These are phyloP conservation scores for Leptographium wingfieldii DNA, from an alignment of 2,329 filamentous ascomycete genomes.

Conservation along the genomic window DNA sequence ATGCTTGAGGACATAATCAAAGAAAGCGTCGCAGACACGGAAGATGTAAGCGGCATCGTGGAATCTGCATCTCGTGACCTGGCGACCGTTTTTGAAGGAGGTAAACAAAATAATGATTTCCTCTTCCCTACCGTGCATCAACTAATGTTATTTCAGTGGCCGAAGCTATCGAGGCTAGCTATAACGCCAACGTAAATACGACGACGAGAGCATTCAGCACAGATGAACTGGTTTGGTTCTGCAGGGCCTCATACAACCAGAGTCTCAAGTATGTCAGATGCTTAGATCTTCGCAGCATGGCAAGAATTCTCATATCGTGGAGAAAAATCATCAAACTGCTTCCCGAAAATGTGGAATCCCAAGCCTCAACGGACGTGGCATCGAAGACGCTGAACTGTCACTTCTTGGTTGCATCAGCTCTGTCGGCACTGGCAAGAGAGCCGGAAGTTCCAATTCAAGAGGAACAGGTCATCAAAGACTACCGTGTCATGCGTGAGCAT, in stretches of 20 bases:
- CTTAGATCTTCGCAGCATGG: constrained; percentile 40
- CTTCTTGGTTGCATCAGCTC: constrained; percentile 47
- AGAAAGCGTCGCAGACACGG: constrained; percentile 4
- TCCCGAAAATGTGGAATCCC: constrained; percentile 29
- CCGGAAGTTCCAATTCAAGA: constrained; percentile 29
- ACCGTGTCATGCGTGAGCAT: constrained; percentile 47
- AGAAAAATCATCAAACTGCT: constrained; percentile 39
- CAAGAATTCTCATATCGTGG: constrained; percentile 44
- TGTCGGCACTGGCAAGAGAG: constrained; percentile 36
- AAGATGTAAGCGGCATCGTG: not conserved
- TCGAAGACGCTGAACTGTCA: constrained; percentile 54
- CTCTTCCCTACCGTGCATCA: not conserved
- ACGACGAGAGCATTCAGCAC: constrained; percentile 41
- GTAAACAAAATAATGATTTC: constrained; percentile 17
- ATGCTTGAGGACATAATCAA: constrained; percentile 32
- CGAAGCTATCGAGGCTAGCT: constrained; percentile 28
- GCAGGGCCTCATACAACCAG: constrained; percentile 68
- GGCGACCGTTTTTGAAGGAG: constrained; percentile 28
- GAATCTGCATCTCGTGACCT: constrained; percentile 2
- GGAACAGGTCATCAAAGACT: constrained; percentile 44
- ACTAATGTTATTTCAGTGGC: constrained; percentile 1
- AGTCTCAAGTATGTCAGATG: constrained; percentile 46
- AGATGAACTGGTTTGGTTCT: constrained; percentile 71
- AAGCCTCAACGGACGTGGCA: constrained; percentile 31
- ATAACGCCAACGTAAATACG: constrained; percentile 24